Evolutionary conservation across 2,329 filamentous ascomycete species (phyloP), one percentile per base, ranked within the genome.

Genomic region (Hymenoscyphus fraxineus): DNA sequence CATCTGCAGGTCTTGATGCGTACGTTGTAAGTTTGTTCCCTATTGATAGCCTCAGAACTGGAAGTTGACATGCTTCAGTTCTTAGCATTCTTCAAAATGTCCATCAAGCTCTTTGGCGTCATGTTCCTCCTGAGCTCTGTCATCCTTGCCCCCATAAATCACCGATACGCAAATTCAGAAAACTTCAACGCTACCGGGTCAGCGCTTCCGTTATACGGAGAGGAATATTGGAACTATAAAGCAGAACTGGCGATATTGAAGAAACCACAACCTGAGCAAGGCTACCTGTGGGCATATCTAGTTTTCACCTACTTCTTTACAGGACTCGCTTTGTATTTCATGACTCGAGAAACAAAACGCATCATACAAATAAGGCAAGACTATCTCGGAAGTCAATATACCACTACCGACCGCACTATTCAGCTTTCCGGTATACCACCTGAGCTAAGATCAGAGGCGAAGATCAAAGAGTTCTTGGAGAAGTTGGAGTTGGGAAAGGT

Each of bases 271-370:
- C 62, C 64, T 1, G 65, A 72, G 16, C 70, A 67, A 13, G 73
- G 69, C 38, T 97, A 93, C 72, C 80, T 97, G 1, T 97, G 94
- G 93, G 91, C 94, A 73, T 97, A 98, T 73, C 85, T 97, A 15
- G 82, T 91, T n/a, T 99, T 99, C 72, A 91, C 93, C 1, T 99
- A 97, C 79, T 83, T 98, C 60, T 99, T 98, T 76, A 94, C 90
- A 6, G 86, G 81, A 1, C 78, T 98, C 54, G 90, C 91, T 0
- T 80, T 97, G 13, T 96, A 93, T 75, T 85, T 94, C 70, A 87
- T 98, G 72, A 87, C 94, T 65, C 84, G 84, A 54, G 89, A 97
- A 77, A 98, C 95, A 0, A 86, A 89, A 70, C 89, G 88, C 65
- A 89, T 99, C 61, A 96, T 98, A 68, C 85, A 88, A 64, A 85